Percentiles rank a stretch among this genome's conserved stretches.
Evolutionary conservation across 306 rosid genomes (phyloP).

Genomic region (Leucaena leucocephala): DNA sequence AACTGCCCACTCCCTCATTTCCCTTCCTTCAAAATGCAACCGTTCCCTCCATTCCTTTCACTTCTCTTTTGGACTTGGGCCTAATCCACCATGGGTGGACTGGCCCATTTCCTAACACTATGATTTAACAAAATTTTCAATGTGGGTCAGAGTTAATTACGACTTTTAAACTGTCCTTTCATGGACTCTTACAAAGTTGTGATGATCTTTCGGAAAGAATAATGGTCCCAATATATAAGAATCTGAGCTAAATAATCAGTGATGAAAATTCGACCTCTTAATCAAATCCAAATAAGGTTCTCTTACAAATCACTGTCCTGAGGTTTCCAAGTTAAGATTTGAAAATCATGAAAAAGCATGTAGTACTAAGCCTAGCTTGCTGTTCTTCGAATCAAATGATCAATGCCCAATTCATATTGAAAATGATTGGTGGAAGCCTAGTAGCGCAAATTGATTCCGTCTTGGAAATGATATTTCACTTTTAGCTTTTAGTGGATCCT

Average conservation of each 20-base stretch:
- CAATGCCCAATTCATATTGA: conserved; percentile 27
- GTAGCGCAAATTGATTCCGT: conserved; percentile 28
- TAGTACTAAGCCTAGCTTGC: background rate
- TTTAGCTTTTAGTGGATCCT: background rate
- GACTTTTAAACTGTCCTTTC: background rate
- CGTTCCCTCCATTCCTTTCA: too few relatives aligned
- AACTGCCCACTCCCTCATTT: too few relatives aligned
- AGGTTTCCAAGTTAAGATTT: conserved; percentile 35
- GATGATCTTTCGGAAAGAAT: background rate
- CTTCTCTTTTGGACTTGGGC: too few relatives aligned
- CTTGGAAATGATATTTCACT: conserved; percentile 38
- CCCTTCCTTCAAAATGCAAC: too few relatives aligned
- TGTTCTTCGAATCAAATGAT: conserved; percentile 36
- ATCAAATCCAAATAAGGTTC: conserved; percentile 5
- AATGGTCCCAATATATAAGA: conserved; percentile 17
- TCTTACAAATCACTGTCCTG: conserved; percentile 21
- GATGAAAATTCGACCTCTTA: conserved; percentile 22
- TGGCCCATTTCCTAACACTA: too few relatives aligned
- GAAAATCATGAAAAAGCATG: conserved; percentile 33
- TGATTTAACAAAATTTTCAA: background rate
- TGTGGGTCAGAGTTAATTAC: background rate
- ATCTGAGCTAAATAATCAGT: background rate
- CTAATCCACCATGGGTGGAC: too few relatives aligned
- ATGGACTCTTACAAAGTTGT: conserved; percentile 21
- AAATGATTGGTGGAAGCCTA: conserved; percentile 38